Evolutionary conservation across 495 filamentous ascomycete genomes (phyloP), one percentile per base, ranked within the genome.

Genomic region (Symbiotaphrina buchneri): DNA sequence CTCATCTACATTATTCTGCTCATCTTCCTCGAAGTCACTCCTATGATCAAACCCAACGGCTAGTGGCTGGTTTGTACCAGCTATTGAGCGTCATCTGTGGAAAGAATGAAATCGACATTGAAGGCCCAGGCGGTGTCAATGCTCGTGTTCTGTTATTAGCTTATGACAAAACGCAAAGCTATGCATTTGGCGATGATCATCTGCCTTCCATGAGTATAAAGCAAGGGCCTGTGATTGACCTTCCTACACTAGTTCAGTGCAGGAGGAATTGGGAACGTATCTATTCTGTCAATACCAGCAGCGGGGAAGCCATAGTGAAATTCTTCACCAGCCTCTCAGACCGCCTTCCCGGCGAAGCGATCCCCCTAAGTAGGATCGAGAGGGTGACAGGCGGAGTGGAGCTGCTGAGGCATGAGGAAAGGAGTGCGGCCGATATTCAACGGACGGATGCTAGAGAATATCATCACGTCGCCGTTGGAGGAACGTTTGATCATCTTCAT

Each of bases 401-500:
- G 13, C 22, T 25, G 22, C 7, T 25, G 13, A 7, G 13, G n/a
- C n/a, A n/a, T n/a, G n/a, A n/a, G n/a, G n/a, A n/a, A n/a, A n/a
- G n/a, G n/a, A n/a, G n/a, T n/a, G n/a, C n/a, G 3, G 24, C 3
- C 3, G 24, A 26, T 26, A 26, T 13, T 26, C 24, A 26, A 1
- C 24, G n/a, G 24, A 3, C 24, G 1, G 27, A 18, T 10, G n/a
- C 2, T 7, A 18, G 21, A 17, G 25, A 10, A 27, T 62, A 71
- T 45, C 46, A 49, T 38, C 60, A 63, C 11, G 74, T 91, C 20
- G 70, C 67, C n/a, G 70, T 95, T 20, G 87, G 85, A 25, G 87
- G 87, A 13, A 95, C 87, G 3, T 97, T 95, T 47, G 87, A 97
- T 50, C 80, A 95, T 51, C 66, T 97, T 22, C 87, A 95, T 46